Evolutionary conservation across 1,284 basidiomycete genomes (phyloP), one percentile per base, ranked within the genome.

Genomic region (Ganoderma sinense): DNA sequence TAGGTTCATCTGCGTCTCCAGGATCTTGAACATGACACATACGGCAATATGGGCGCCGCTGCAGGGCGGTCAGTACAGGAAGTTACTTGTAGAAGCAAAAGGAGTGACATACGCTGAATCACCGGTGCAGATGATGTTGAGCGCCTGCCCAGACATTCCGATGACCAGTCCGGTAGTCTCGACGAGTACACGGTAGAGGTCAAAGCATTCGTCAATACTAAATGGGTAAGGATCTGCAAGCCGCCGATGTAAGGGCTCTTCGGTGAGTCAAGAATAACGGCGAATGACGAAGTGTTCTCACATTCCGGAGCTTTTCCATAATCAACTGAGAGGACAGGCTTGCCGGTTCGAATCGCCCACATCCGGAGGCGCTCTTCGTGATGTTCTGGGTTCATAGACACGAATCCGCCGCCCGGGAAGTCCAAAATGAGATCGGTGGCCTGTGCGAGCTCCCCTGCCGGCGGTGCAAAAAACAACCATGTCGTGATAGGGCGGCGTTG

Each of bases 301-400:
- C 95, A 96, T 86, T 97, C 96, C 7, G 97, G 97, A 33, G 97
- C 95, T 82, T 99, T 99, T 66, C 96, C 95, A 79, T 99, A 99
- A 75, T 99, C 95, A 63, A 99, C 89, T 8, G 94, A 88, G 53
- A 99, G 83, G 2, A 99, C 89, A 13, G 95, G 94, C 76, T 91
- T 91, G 8, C 92, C 88, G 0, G 94, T 96, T 68, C 87, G 86
- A 53, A 90, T 86, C 5, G 97, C 93, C 95, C 97, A 97, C 73
- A 88, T 86, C 63, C 94, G 86, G 61, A 99, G 85, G n/a, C 97
- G 87, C 78, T 99, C 97, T 81, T 98, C 97, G 76, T 98, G 97
- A 81, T 98, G 96, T 75, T 94, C 92, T 1, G 97, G 97, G 16
- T 88, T 90, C 97, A 99, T 98, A 45, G 95, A 94, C 64, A 99